Evolutionary conservation across 306 rosid species (phyloP).

Genomic region (Rosa chinensis): DNA sequence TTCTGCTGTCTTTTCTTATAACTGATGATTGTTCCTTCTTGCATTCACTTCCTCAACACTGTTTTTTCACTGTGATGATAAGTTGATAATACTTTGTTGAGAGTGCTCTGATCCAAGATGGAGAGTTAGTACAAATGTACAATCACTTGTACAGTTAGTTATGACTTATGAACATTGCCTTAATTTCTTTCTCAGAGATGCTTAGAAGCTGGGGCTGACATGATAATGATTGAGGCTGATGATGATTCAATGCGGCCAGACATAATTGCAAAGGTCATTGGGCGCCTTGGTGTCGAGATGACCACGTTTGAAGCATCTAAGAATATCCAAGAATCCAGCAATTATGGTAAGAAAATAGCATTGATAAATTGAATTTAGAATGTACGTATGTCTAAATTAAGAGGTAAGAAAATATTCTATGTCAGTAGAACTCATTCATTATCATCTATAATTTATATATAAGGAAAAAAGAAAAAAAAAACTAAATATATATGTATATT

Average conservation of each 20-base stretch:
- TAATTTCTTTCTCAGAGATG: slow-evolving; percentile 65
- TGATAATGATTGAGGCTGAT: slow-evolving; percentile 82
- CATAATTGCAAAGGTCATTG: slow-evolving; percentile 77
- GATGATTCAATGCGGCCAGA: slow-evolving; percentile 73
- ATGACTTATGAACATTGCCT: background rate
- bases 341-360: slow-evolving; percentile 42
- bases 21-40: background rate
- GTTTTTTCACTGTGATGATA: background rate
- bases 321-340: slow-evolving; percentile 50
- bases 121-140: background rate
- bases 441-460: too few species aligned
- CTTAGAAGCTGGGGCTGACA: slow-evolving; percentile 96
- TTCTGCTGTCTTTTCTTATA: background rate
- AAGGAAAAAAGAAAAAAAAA: too few species aligned
- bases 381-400: too few species aligned
- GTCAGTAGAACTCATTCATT: too few species aligned
- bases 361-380: too few species aligned
- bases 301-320: slow-evolving; percentile 92
- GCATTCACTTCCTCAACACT: background rate
- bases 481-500: too few species aligned
- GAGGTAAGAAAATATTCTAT: too few species aligned
- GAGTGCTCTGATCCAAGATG: background rate
- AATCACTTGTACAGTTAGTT: background rate
- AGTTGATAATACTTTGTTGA: background rate
- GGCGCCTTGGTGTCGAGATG: slow-evolving; percentile 89